Evolutionary conservation across 441 rosid species (phyloP).

Genomic region (Corymbia citriodora): DNA sequence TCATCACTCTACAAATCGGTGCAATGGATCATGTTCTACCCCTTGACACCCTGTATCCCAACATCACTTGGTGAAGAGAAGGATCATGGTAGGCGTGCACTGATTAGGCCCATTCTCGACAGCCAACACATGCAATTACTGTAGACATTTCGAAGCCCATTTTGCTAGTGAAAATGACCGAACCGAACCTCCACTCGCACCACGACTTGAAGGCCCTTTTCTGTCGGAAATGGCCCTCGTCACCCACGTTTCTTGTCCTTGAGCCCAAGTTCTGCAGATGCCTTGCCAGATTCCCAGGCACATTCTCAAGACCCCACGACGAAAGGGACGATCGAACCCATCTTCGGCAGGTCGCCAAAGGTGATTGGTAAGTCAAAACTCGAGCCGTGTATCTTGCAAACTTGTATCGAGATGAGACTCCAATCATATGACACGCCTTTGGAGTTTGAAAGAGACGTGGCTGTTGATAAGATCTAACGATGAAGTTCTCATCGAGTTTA

Average conservation of each 20-base stretch:
- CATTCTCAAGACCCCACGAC: not conserved
- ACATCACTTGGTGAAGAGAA: not conserved
- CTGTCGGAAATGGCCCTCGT: not conserved
- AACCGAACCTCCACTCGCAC: not conserved
- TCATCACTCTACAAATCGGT: not conserved
- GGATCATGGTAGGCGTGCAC: not conserved
- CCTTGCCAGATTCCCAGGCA: not conserved
- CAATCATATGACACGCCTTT: not conserved
- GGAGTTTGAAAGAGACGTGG: not conserved
- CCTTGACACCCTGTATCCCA: not conserved
- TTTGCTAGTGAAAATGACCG: not conserved
- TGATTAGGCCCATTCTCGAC: not conserved
- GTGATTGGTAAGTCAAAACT: not conserved
- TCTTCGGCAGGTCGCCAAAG: not conserved
- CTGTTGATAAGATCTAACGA: not conserved
- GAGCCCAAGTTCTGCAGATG: not conserved
- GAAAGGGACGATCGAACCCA: not conserved
- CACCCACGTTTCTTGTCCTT: not conserved
- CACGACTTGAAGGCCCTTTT: not conserved
- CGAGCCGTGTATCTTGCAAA: not conserved
- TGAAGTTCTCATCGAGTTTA: not conserved
- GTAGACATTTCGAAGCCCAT: not conserved
- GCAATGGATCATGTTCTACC: not conserved
- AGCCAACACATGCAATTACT: not conserved
- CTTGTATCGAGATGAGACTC: not conserved